Conservation (phyloP, 129 eudicot genomes). For the Centrapalus pauciflorus region DNA sequence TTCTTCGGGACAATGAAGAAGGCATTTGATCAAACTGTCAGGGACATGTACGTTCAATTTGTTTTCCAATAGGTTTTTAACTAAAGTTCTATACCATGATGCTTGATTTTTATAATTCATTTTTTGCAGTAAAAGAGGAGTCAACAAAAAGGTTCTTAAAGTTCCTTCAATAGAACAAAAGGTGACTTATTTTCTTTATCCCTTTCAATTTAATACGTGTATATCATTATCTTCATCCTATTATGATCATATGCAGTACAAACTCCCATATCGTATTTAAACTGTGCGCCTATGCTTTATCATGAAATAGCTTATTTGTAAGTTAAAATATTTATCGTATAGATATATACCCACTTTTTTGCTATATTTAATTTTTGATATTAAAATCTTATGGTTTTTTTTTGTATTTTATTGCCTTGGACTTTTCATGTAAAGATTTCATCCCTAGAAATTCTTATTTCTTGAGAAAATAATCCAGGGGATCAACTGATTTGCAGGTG, state of each 20-base stretch:
- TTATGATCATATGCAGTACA: neutral
- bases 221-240: neutral
- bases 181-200: constrained; percentile 37
- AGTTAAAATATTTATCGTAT: too few relatives aligned
- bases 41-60: constrained; percentile 66
- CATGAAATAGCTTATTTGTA: neutral
- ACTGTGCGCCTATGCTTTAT: neutral
- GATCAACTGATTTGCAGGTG: too few relatives aligned
- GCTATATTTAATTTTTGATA: too few relatives aligned
- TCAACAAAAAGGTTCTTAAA: constrained; percentile 96
- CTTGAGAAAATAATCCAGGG: too few relatives aligned
- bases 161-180: constrained; percentile 95
- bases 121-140: constrained; percentile 81
- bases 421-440: too few relatives aligned
- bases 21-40: constrained; percentile 90
- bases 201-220: neutral
- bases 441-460: too few relatives aligned
- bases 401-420: too few relatives aligned
- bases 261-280: neutral
- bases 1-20: constrained; percentile 66
- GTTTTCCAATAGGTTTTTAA: neutral
- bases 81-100: neutral
- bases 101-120: constrained; percentile 1
- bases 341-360: neutral
- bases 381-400: too few relatives aligned